Conservation (phyloP, 371 early-diverging fungal genomes). For the Zancudomyces culisetae region DNA sequence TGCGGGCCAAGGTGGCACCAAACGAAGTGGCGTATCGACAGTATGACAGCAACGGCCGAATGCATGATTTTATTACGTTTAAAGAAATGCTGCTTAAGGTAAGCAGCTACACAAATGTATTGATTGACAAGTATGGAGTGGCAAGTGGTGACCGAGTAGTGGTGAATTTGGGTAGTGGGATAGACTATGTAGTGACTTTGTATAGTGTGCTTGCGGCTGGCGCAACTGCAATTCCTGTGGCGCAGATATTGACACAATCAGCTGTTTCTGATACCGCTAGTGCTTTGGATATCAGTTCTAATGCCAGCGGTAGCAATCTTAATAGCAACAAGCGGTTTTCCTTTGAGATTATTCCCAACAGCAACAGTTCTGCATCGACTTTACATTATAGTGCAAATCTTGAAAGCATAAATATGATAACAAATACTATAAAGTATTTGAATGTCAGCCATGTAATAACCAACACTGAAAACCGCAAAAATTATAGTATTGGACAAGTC, state of each 20-base stretch:
- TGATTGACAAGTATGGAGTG: constrained; percentile 34
- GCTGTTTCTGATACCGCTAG: constrained; percentile 44
- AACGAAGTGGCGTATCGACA: constrained; percentile 44
- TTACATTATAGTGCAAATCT: background rate
- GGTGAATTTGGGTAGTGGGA: constrained; percentile 43
- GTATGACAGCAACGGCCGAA: constrained; percentile 36
- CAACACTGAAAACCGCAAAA: constrained; percentile 2
- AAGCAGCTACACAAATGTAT: constrained; percentile 36
- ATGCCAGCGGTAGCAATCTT: constrained; percentile 36
- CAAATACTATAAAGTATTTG: constrained; percentile 11
- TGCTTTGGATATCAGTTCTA: constrained; percentile 32
- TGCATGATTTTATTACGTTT: constrained; percentile 42
- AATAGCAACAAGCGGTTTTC: constrained; percentile 27
- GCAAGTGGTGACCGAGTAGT: constrained; percentile 38
- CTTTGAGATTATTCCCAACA: constrained; percentile 42
- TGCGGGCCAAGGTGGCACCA: constrained; percentile 42
- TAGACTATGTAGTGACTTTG: constrained; percentile 51
- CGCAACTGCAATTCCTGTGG: constrained; percentile 47
- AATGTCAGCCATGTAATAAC: constrained; percentile 10
- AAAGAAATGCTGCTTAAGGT: constrained; percentile 47
- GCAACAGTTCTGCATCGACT: constrained; percentile 22
- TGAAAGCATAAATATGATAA: constrained; percentile 3
- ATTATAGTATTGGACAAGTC: background rate
- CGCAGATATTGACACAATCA: constrained; percentile 31
- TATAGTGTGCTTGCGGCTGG: constrained; percentile 67